A percentile compares a stretch with the other conserved stretches of the same genome.
Evolutionary conservation across 2,329 filamentous ascomycete genomes (phyloP).

Genomic region (Colletotrichum cereale): DNA sequence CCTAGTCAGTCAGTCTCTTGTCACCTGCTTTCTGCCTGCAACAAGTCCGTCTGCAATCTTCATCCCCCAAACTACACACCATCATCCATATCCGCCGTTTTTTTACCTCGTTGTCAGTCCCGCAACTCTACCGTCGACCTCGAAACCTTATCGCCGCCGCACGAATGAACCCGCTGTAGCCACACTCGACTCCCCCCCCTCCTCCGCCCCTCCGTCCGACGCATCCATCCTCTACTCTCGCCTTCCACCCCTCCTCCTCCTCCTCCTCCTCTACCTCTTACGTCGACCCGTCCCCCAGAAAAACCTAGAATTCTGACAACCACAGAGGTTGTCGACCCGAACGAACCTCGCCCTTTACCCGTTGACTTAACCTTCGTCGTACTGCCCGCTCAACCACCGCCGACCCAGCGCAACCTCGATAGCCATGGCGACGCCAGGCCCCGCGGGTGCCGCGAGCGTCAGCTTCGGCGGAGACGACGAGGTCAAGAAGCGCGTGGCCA

Average conservation of each 20-base stretch:
- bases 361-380: background rate
- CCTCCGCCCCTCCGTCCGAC: constrained; percentile 16
- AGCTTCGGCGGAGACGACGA: constrained; percentile 53
- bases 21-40: constrained; percentile 1
- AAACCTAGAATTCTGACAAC: background rate
- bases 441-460: constrained; percentile 40
- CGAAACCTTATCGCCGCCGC: constrained; percentile 32
- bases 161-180: constrained; percentile 37
- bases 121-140: constrained; percentile 10
- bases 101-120: constrained; percentile 6
- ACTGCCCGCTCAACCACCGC: constrained; percentile 6
- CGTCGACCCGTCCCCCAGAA: background rate
- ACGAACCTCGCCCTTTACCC: background rate
- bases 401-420: constrained; percentile 31
- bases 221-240: background rate
- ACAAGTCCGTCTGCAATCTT: constrained; percentile 4
- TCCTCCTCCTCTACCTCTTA: constrained; percentile 17
- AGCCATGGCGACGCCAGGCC: constrained; percentile 29
- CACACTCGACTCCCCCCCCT: constrained; percentile 2
- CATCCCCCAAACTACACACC: background rate
- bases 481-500: constrained; percentile 54
- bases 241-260: constrained; percentile 4
- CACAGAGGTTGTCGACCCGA: background rate
- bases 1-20: background rate
- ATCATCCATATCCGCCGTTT: background rate